Evolutionary conservation across 441 rosid species (phyloP).

Genomic region (California macrophylla): DNA sequence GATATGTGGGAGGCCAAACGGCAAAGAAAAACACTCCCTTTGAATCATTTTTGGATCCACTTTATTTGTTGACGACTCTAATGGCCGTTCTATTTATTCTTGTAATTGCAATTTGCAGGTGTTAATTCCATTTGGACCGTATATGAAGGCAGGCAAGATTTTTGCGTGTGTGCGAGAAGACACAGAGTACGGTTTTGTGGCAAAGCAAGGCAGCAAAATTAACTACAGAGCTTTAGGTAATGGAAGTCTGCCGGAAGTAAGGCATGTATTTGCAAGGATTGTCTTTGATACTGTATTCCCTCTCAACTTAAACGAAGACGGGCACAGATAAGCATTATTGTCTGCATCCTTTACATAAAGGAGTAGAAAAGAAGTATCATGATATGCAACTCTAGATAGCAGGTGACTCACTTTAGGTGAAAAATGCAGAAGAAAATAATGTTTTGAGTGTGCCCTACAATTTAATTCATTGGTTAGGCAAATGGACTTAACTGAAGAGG

Average conservation of each 20-base stretch:
- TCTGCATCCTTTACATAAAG: neutral
- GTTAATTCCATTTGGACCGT: conserved; percentile 43
- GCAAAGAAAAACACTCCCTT: neutral
- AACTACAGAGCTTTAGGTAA: conserved; percentile 37
- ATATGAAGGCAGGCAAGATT: conserved; percentile 35
- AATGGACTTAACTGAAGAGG: neutral
- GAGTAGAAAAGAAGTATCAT: neutral
- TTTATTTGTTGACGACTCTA: neutral
- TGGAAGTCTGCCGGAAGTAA: conserved; percentile 50
- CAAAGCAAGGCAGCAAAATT: conserved; percentile 46
- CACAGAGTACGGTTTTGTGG: conserved; percentile 26
- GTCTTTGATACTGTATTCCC: conserved; percentile 76
- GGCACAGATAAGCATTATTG: neutral
- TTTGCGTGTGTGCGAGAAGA: conserved; percentile 47
- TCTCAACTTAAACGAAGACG: conserved; percentile 19
- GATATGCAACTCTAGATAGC: neutral
- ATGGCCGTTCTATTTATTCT: conserved; percentile 7
- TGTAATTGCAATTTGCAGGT: conserved; percentile 34
- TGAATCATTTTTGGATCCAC: neutral
- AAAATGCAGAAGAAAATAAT: too few relatives aligned
- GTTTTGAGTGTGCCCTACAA: too few relatives aligned
- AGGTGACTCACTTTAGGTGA: too few relatives aligned
- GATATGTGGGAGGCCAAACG: too few relatives aligned
- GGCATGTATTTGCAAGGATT: conserved; percentile 63
- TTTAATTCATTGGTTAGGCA: neutral